Percentiles rank a stretch among this genome's conserved stretches.
Evolutionary conservation across 192 early-diverging fungal genomes (phyloP).

Genomic region (Fimicolochytrium jonesii): DNA sequence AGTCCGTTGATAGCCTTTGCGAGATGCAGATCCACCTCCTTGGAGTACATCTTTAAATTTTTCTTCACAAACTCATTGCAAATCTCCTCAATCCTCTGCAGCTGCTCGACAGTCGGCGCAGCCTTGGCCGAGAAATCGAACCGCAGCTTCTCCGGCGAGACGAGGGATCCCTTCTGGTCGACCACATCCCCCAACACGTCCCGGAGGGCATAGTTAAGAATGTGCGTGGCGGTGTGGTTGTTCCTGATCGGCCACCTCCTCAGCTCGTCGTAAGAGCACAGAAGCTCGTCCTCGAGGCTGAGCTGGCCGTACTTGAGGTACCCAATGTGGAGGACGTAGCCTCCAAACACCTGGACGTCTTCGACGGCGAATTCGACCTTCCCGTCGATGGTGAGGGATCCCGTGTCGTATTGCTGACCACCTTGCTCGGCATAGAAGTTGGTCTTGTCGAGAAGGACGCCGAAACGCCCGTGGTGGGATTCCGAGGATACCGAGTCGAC

Average conservation of each 20-base stretch:
- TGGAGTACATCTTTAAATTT: constrained; percentile 71
- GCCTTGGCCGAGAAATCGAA: constrained; percentile 86
- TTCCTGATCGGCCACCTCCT: constrained; percentile 86
- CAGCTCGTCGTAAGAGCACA: constrained; percentile 80
- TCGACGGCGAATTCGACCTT: constrained; percentile 86
- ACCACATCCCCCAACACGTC: constrained; percentile 71
- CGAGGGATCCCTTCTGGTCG: constrained; percentile 95
- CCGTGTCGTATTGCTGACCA: constrained; percentile 93
- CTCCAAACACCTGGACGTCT: constrained; percentile 88
- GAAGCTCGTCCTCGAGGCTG: constrained; percentile 62
- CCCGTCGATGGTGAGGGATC: constrained; percentile 78
- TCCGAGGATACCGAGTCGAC: constrained; percentile 44
- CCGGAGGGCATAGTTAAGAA: constrained; percentile 92
- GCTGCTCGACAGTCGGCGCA: constrained; percentile 61
- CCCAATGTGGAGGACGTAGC: constrained; percentile 94
- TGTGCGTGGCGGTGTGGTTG: constrained; percentile 96
- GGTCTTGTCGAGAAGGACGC: constrained; percentile 88
- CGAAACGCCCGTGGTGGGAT: constrained; percentile 63
- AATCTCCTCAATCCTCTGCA: constrained; percentile 70
- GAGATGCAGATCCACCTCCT: constrained; percentile 76
- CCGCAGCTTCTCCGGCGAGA: constrained; percentile 91
- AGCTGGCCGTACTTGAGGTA: constrained; percentile 87
- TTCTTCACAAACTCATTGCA: constrained; percentile 72
- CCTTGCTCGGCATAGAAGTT: constrained; percentile 98
- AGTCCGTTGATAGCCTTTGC: constrained; percentile 88